phyloP scores from a whole-genome alignment of 2,329 filamentous ascomycete species.

The Aphanoascus verrucosus region DNA sequence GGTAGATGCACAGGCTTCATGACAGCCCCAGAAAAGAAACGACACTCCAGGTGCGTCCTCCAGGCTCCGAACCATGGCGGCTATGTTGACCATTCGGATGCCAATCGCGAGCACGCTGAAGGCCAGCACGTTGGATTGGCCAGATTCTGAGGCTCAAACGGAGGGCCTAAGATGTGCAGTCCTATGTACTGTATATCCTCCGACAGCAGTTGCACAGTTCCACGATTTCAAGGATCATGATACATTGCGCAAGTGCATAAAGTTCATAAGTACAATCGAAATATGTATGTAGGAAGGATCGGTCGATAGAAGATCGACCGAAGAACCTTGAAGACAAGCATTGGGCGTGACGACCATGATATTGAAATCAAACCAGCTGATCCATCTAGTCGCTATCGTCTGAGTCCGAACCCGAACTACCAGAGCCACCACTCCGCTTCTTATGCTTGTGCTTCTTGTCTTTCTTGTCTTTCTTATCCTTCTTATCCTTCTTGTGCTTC shows the following conservation, averaged over 20 bases:
- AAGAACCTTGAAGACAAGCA: not conserved
- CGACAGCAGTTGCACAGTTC: too few species aligned
- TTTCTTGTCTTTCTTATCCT: constrained; percentile 20
- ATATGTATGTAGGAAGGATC: not conserved
- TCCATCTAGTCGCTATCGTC: constrained; percentile 17
- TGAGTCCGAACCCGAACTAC: constrained; percentile 15
- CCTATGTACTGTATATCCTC: too few species aligned
- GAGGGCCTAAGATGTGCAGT: too few species aligned
- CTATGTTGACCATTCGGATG: too few species aligned
- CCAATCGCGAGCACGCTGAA: too few species aligned
- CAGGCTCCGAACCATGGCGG: too few species aligned
- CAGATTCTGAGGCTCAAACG: too few species aligned
- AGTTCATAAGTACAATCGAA: not conserved
- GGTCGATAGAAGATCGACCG: not conserved
- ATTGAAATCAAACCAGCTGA: not conserved
- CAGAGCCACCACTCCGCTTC: constrained; percentile 18
- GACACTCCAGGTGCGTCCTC: too few species aligned
- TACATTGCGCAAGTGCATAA: not conserved
- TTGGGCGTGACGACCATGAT: not conserved
- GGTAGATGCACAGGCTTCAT: too few species aligned
- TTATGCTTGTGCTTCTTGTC: constrained; percentile 16
- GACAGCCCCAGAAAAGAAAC: too few species aligned
- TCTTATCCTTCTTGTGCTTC: constrained; percentile 21
- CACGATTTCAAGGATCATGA: not conserved
- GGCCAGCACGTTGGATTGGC: too few species aligned